Evolutionary conservation across 768 basidiomycete species (phyloP).

Genomic region (Hydnomerulius pinastri): DNA sequence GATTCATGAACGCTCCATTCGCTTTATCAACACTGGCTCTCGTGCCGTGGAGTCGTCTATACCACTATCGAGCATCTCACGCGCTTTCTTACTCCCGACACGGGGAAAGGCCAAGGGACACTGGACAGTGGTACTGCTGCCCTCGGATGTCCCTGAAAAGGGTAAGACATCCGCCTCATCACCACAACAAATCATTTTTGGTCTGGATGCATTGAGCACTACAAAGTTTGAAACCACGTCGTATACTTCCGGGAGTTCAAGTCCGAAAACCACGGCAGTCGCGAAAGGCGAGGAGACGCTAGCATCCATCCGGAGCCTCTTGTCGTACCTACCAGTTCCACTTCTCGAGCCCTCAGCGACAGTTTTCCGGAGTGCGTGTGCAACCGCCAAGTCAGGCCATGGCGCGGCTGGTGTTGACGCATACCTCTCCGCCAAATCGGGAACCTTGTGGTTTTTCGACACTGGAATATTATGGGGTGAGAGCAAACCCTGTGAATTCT

Average conservation of each 20-base stretch:
- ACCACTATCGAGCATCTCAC: constrained; percentile 49
- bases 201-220: constrained; percentile 59
- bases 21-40: constrained; percentile 52
- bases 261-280: constrained; percentile 30
- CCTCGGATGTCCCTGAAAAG: constrained; percentile 54
- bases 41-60: constrained; percentile 51
- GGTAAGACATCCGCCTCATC: constrained; percentile 37
- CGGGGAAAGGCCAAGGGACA: constrained; percentile 71
- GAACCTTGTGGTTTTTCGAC: constrained; percentile 71
- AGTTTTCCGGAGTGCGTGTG: constrained; percentile 59
- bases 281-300: constrained; percentile 57
- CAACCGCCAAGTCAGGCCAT: constrained; percentile 31
- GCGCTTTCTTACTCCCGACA: constrained; percentile 74
- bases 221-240: constrained; percentile 46
- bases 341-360: constrained; percentile 49
- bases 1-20: constrained; percentile 51
- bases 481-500: constrained; percentile 77
- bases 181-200: constrained; percentile 65
- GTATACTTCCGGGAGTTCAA: constrained; percentile 28
- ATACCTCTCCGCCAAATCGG: constrained; percentile 69
- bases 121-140: constrained; percentile 70
- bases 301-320: constrained; percentile 50
- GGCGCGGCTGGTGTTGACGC: constrained; percentile 68
- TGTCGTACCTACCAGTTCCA: constrained; percentile 47
- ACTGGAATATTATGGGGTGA: constrained; percentile 74